Base-by-base conservation (phyloP, 192 early-diverging fungal genomes). In the Umbelopsis sp. region DNA sequence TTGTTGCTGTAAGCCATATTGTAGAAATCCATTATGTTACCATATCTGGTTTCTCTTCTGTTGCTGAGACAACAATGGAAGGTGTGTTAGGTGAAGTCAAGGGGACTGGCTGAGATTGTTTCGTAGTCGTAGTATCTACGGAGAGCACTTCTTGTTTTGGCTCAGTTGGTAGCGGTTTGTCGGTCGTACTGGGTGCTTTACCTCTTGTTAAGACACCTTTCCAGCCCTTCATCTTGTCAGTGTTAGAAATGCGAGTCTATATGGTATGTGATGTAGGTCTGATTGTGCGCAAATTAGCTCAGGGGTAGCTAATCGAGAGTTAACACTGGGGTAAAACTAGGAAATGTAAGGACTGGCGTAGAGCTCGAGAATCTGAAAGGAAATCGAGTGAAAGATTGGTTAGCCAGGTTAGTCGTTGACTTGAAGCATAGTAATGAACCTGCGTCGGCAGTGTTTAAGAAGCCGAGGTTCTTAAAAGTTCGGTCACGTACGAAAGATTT, bases 61-160 rank as follows among this genome's bases (percentile, higher is more conserved):
- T 61, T 16, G 55, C 27, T 7, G 55, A 61, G 7, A 61, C 55
- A 30, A 61, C 55, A 35, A 35, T 61, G 13, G 55, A 13, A 27
- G 55, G 55, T 35, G 55, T 8, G 55, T 30, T 61, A 37, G 55
- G 55, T n/a, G 30, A 35, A 25, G 55, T 61, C 4, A 61, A 61
- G 33, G 55, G 55, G 33, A 61, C 55, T 15, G 55, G 25, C 55
- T 61, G 55, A 18, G 55, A 35, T 61, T 61, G 55, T 61, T 35
- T 61, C 18, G 33, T 18, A 35, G 27, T 35, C 25, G 33, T 25
- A 30, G 55, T 27, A 30, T 61, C 55, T 35, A 61, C 21, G 11
- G 55, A 25, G 30, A 30, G 55, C 55, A 61, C 55, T 61, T 61
- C 55, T 61, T 61, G 55, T 13, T 61, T 61, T 61, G 55, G 55